A percentile compares a stretch with the other conserved stretches of the same genome.
phyloP scores from a whole-genome alignment of 768 basidiomycete genomes.

The Tephrocybe sp. region DNA sequence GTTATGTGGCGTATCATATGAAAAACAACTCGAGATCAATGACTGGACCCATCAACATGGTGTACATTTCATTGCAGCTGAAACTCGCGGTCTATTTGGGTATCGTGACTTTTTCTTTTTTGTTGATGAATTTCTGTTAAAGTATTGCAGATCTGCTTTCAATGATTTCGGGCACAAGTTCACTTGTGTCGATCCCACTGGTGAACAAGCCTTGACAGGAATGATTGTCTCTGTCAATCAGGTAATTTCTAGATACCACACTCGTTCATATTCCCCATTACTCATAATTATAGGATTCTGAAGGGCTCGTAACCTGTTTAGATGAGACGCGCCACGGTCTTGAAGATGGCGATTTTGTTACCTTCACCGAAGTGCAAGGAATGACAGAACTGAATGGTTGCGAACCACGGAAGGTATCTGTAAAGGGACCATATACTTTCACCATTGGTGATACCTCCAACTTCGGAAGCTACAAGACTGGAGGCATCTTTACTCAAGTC shows the following conservation, averaged over 20 bases:
- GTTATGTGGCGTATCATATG: conserved; percentile 71
- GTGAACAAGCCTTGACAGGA: conserved; percentile 88
- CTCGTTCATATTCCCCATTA: not conserved
- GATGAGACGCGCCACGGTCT: conserved; percentile 97
- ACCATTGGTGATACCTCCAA: conserved; percentile 88
- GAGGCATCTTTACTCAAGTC: conserved; percentile 96
- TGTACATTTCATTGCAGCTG: conserved; percentile 88
- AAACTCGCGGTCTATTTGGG: conserved; percentile 94
- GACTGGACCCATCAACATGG: conserved; percentile 91
- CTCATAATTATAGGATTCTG: conserved; percentile 53
- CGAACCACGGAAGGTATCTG: conserved; percentile 86
- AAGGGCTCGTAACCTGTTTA: conserved; percentile 93
- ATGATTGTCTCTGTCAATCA: conserved; percentile 96
- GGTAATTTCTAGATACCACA: conserved; percentile 45
- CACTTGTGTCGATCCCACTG: conserved; percentile 96
- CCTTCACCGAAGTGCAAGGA: conserved; percentile 93
- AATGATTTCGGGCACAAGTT: conserved; percentile 96
- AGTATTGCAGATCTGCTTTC: conserved; percentile 75
- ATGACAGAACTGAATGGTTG: conserved; percentile 90
- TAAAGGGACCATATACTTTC: conserved; percentile 98
- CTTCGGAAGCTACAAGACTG: conserved; percentile 73
- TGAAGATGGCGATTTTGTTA: conserved; percentile 98
- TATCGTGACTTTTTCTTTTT: conserved; percentile 30
- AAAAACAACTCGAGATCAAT: conserved; percentile 91
- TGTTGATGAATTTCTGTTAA: not conserved